Evolutionary conservation across 2,329 filamentous ascomycete genomes (phyloP).

Genomic region (Penicillium hesseltinei): DNA sequence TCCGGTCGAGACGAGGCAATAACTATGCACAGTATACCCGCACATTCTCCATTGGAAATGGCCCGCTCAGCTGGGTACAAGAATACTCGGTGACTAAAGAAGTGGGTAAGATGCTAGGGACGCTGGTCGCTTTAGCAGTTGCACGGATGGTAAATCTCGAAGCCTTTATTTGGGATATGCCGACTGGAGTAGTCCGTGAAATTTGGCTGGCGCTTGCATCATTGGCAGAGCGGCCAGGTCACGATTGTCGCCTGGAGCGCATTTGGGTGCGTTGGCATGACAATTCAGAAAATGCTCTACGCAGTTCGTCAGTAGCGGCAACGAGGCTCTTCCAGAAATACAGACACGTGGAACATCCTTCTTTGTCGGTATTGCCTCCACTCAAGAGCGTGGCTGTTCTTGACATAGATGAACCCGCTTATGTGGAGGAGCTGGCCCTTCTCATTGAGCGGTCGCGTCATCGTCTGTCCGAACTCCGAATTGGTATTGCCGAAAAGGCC

Average conservation of each 20-base stretch:
- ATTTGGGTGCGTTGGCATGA: conserved; percentile 84
- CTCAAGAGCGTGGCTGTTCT: conserved; percentile 73
- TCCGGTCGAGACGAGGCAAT: conserved; percentile 58
- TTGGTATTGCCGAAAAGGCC: conserved; percentile 62
- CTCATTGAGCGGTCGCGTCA: conserved; percentile 69
- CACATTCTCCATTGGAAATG: conserved; percentile 83
- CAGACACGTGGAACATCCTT: conserved; percentile 70
- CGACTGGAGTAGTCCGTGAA: conserved; percentile 75
- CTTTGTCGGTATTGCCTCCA: conserved; percentile 73
- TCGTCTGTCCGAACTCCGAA: conserved; percentile 66
- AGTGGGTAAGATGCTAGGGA: conserved; percentile 84
- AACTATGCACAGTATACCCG: conserved; percentile 75
- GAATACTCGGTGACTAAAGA: conserved; percentile 82
- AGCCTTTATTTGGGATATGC: conserved; percentile 86
- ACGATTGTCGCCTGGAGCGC: conserved; percentile 66
- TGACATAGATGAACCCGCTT: conserved; percentile 78
- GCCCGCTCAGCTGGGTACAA: conserved; percentile 72
- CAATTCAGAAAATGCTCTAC: conserved; percentile 54
- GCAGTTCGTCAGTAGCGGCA: conserved; percentile 16
- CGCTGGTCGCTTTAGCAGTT: conserved; percentile 74
- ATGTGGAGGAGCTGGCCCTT: conserved; percentile 77
- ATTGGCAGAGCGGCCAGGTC: conserved; percentile 61
- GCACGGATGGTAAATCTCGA: conserved; percentile 79
- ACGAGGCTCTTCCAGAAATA: conserved; percentile 50
- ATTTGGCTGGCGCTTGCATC: conserved; percentile 77